Evolutionary conservation across 2,329 filamentous ascomycete genomes (phyloP).

Genomic region (Neospermospora avenae): DNA sequence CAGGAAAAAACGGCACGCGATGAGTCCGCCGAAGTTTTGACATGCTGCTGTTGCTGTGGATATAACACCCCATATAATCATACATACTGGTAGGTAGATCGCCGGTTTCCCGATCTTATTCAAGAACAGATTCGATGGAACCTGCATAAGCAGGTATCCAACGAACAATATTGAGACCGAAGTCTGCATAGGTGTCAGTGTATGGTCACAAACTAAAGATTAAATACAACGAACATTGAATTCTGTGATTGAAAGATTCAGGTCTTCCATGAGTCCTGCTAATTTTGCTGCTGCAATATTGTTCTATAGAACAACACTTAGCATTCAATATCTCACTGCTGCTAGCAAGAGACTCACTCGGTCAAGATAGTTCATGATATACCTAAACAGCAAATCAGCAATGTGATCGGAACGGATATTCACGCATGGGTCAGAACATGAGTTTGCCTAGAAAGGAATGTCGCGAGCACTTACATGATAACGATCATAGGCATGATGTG

Average conservation of each 20-base stretch:
- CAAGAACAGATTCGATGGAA: constrained; percentile 48
- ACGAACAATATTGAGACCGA: constrained; percentile 41
- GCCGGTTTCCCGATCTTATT: constrained; percentile 48
- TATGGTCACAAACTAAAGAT: background rate
- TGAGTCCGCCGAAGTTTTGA: constrained; percentile 44
- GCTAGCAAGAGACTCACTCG: constrained; percentile 28
- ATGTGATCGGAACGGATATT: background rate
- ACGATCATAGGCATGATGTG: constrained; percentile 65
- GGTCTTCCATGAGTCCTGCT: constrained; percentile 45
- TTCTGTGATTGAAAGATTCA: constrained; percentile 40
- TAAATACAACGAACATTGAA: constrained; percentile 37
- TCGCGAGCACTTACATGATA: constrained; percentile 45
- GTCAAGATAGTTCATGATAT: constrained; percentile 66
- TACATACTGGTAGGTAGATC: constrained; percentile 48
- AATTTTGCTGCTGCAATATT: constrained; percentile 55
- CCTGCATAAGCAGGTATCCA: constrained; percentile 41
- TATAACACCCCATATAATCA: constrained; percentile 49
- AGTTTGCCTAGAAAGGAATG: background rate
- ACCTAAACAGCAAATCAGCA: constrained; percentile 33
- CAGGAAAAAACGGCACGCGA: constrained; percentile 47
- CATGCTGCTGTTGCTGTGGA: constrained; percentile 48
- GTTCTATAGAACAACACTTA: constrained; percentile 35
- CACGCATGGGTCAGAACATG: too few relatives aligned
- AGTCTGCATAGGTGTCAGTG: constrained; percentile 33
- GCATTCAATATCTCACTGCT: constrained; percentile 26